A percentile compares a stretch with the other conserved stretches of the same genome.
Evolutionary conservation across 148 eudicot genomes (phyloP).

Genomic region (Fagopyrum esculentum): DNA sequence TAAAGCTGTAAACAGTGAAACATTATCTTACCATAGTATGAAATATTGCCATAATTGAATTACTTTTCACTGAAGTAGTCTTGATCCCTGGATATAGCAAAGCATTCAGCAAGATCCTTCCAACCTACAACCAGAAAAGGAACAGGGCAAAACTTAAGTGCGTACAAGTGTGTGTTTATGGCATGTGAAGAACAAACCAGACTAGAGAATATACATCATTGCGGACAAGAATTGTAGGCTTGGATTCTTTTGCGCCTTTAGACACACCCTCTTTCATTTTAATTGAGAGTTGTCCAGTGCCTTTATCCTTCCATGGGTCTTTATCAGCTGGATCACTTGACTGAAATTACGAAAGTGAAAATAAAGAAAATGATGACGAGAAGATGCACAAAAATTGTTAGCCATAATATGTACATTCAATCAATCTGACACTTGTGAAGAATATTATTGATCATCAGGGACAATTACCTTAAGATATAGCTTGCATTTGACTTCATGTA

Average conservation of each 20-base stretch:
- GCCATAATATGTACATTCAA: neutral
- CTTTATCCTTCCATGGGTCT: constrained; percentile 84
- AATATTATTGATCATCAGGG: neutral
- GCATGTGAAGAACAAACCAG: neutral
- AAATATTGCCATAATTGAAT: constrained; percentile 75
- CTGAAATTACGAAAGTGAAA: constrained; percentile 24
- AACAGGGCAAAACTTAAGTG: neutral
- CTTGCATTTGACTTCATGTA: constrained; percentile 93
- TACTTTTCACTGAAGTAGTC: constrained; percentile 58
- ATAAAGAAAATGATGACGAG: neutral
- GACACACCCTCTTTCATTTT: constrained; percentile 62
- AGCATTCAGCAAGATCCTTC: constrained; percentile 79
- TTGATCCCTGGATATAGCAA: constrained; percentile 77
- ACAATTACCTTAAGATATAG: constrained; percentile 72
- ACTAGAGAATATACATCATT: constrained; percentile 69
- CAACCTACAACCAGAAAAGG: constrained; percentile 50
- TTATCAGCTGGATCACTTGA: constrained; percentile 69
- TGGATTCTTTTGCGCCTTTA: constrained; percentile 81
- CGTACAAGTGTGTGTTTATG: neutral
- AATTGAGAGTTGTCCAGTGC: constrained; percentile 66
- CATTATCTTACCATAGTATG: constrained; percentile 58
- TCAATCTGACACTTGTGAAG: neutral
- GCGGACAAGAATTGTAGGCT: constrained; percentile 76
- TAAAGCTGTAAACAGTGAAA: neutral
- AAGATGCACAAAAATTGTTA: neutral